These are phyloP conservation scores for Boletus subcaerulescens DNA, from an alignment of 768 basidiomycete genomes.

Conservation along the genomic window DNA sequence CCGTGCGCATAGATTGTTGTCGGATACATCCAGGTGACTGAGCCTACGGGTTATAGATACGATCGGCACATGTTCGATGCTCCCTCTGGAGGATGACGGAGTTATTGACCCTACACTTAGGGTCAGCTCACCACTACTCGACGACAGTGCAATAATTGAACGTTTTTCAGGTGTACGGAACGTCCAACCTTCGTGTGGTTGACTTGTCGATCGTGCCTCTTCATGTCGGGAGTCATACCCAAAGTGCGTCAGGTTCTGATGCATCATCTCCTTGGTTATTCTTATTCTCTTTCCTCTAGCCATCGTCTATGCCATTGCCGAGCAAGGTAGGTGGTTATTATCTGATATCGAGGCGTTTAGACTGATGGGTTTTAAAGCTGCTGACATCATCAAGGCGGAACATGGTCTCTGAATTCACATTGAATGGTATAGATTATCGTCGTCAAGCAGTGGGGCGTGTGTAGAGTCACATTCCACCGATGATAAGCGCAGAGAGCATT, in stretches of 20 bases:
- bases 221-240: background rate
- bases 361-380: background rate
- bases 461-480: too few relatives aligned
- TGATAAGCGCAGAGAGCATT: too few relatives aligned
- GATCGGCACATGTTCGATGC: constrained; percentile 1
- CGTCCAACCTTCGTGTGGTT: background rate
- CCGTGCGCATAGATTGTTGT: background rate
- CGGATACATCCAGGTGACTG: background rate
- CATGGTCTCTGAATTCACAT: background rate
- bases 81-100: background rate
- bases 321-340: background rate
- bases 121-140: background rate
- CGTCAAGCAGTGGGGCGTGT: too few relatives aligned
- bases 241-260: background rate
- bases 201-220: constrained; percentile 1
- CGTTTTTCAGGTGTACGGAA: background rate
- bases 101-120: background rate
- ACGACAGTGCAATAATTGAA: background rate
- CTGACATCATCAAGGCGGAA: constrained; percentile 1
- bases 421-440: too few relatives aligned
- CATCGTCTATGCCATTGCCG: background rate
- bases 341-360: background rate
- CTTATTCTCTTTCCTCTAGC: background rate
- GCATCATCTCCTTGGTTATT: background rate
- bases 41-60: background rate